Evolutionary conservation across 2,329 filamentous ascomycete species (phyloP).

Genomic region (Trichophyton mentagrophytes): DNA sequence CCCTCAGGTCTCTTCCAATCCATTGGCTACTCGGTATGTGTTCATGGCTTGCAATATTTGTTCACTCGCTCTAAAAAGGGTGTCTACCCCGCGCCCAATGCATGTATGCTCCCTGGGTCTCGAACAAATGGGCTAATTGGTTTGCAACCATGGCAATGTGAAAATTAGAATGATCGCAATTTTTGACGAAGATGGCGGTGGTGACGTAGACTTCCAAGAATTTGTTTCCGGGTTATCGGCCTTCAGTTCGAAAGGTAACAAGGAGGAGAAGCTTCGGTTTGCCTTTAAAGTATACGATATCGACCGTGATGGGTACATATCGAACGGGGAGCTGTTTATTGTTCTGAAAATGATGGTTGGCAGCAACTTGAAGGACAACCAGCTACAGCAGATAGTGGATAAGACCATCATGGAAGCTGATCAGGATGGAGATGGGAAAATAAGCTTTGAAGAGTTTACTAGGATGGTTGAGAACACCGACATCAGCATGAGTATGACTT

Average conservation of each 20-base stretch:
- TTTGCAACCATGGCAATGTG: not conserved
- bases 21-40: conserved; percentile 73
- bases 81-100: not conserved
- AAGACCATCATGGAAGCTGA: conserved; percentile 99
- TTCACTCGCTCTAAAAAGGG: not conserved
- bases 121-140: not conserved
- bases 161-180: conserved; percentile 86
- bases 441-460: conserved; percentile 97
- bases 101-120: not conserved
- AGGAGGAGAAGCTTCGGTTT: conserved; percentile 95
- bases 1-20: conserved; percentile 95
- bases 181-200: conserved; percentile 95
- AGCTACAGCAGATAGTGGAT: conserved; percentile 97
- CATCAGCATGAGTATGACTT: conserved; percentile 54
- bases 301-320: conserved; percentile 95
- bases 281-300: conserved; percentile 99
- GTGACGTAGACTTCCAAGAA: conserved; percentile 96
- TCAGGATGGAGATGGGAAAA: conserved; percentile 88
- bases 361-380: conserved; percentile 96
- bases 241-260: conserved; percentile 96
- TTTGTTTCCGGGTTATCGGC: conserved; percentile 91
- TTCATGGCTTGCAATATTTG: not conserved
- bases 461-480: conserved; percentile 97
- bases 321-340: conserved; percentile 97
- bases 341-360: conserved; percentile 99